Evolutionary conservation across 805 yeast species (phyloP).

Genomic region (Zygosaccharomyces pseudorouxii): DNA sequence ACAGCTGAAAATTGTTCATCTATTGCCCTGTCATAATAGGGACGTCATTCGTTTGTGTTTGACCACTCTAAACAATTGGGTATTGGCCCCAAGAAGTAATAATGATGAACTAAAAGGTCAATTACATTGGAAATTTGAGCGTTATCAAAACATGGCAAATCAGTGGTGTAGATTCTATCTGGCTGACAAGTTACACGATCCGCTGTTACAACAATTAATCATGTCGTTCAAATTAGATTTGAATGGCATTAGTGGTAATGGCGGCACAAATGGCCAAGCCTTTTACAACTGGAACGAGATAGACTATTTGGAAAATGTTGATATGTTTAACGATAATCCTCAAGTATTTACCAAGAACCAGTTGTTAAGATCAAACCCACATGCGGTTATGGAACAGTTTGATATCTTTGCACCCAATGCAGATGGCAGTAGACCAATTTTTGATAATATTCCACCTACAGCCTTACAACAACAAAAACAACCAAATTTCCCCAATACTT

Average conservation of each 20-base stretch:
- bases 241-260: neutral
- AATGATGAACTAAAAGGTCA: conserved; percentile 14
- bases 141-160: conserved; percentile 21
- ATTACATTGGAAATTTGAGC: conserved; percentile 21
- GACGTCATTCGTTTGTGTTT: conserved; percentile 28
- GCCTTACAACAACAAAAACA: neutral
- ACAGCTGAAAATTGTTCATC: conserved; percentile 23
- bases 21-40: conserved; percentile 28
- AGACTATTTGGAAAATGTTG: conserved; percentile 12
- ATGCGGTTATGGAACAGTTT: conserved; percentile 30
- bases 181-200: conserved; percentile 19
- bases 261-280: neutral
- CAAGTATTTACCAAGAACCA: conserved; percentile 9
- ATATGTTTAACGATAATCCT: conserved; percentile 10
- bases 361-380: conserved; percentile 20
- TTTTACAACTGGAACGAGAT: conserved; percentile 5
- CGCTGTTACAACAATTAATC: conserved; percentile 13
- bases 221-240: conserved; percentile 11
- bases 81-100: conserved; percentile 9
- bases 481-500: neutral
- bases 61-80: conserved; percentile 22
- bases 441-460: conserved; percentile 4
- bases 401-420: conserved; percentile 20
- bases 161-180: conserved; percentile 28
- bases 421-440: neutral